Conservation (phyloP, 805 yeast genomes). For the Metschnikowia koreensis region DNA sequence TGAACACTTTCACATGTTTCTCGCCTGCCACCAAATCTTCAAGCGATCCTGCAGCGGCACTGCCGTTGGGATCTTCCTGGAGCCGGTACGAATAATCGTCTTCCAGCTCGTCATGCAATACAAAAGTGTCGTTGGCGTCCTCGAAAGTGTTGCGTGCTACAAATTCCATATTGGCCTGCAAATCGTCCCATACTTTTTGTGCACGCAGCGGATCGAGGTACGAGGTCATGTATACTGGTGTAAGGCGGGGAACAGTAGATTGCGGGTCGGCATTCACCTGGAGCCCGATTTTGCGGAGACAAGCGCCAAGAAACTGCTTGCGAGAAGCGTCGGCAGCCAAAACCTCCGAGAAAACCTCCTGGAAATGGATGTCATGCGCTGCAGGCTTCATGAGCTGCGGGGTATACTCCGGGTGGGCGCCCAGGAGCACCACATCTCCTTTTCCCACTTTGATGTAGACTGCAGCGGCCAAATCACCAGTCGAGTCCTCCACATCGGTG, state of each 20-base stretch:
- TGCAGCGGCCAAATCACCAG: conserved; percentile 60
- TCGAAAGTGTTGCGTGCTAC: conserved; percentile 34
- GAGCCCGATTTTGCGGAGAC: conserved; percentile 62
- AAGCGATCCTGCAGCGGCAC: not conserved
- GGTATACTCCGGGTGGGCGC: conserved; percentile 87
- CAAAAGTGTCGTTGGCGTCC: conserved; percentile 57
- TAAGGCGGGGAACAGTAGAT: conserved; percentile 57
- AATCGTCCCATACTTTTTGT: conserved; percentile 32
- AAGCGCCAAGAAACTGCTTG: conserved; percentile 51
- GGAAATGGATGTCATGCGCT: conserved; percentile 28
- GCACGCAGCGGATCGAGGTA: conserved; percentile 30
- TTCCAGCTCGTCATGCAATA: conserved; percentile 42
- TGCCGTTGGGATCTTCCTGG: conserved; percentile 15
- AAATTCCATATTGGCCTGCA: conserved; percentile 37
- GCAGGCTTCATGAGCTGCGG: conserved; percentile 47
- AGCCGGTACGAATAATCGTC: conserved; percentile 20
- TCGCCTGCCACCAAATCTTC: conserved; percentile 29
- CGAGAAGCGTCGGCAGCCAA: conserved; percentile 47
- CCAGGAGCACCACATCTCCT: conserved; percentile 76
- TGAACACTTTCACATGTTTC: conserved; percentile 53
- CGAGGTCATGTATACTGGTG: conserved; percentile 62
- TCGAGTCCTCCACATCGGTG: conserved; percentile 48
- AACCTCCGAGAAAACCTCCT: conserved; percentile 35
- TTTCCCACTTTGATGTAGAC: conserved; percentile 65
- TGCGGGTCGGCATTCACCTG: conserved; percentile 55